phyloP scores from a whole-genome alignment of 805 yeast genomes.

The Starmera dryadoides region DNA sequence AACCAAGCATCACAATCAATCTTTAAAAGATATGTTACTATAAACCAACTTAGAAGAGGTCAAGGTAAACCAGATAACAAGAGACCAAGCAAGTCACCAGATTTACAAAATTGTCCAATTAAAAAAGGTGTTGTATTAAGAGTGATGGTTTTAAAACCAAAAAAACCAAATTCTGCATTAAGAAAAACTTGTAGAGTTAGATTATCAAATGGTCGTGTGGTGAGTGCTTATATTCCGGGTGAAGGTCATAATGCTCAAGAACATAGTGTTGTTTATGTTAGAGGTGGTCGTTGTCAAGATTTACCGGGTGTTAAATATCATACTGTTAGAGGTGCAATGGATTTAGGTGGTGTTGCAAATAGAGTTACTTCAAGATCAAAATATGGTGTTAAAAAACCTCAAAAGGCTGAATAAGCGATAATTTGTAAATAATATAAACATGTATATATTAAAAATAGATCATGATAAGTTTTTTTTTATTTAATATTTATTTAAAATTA shows the following conservation, averaged over 20 bases:
- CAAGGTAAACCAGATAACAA: conserved; percentile 43
- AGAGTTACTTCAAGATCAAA: conserved; percentile 85
- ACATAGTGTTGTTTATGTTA: conserved; percentile 88
- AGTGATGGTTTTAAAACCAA: conserved; percentile 93
- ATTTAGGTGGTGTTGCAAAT: conserved; percentile 91
- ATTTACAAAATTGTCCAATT: conserved; percentile 75
- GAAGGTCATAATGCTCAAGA: conserved; percentile 98
- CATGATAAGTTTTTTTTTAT: not conserved
- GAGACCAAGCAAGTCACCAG: conserved; percentile 62
- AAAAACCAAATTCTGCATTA: conserved; percentile 97
- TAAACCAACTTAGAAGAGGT: conserved; percentile 73
- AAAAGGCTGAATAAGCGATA: conserved; percentile 25
- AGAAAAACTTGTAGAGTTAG: conserved; percentile 95
- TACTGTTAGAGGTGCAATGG: conserved; percentile 87
- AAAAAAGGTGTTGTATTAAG: conserved; percentile 89
- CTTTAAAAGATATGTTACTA: conserved; percentile 42
- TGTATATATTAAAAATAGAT: conserved; percentile 5
- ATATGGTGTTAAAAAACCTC: conserved; percentile 88
- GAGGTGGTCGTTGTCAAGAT: conserved; percentile 99
- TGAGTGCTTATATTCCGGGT: conserved; percentile 94
- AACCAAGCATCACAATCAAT: conserved; percentile 10
- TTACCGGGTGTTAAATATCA: conserved; percentile 97
- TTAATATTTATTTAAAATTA: not conserved
- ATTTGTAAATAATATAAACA: not conserved
- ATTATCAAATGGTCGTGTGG: conserved; percentile 79